Conservation (phyloP, 2,329 filamentous ascomycete genomes). For the Rutstroemia sp. region DNA sequence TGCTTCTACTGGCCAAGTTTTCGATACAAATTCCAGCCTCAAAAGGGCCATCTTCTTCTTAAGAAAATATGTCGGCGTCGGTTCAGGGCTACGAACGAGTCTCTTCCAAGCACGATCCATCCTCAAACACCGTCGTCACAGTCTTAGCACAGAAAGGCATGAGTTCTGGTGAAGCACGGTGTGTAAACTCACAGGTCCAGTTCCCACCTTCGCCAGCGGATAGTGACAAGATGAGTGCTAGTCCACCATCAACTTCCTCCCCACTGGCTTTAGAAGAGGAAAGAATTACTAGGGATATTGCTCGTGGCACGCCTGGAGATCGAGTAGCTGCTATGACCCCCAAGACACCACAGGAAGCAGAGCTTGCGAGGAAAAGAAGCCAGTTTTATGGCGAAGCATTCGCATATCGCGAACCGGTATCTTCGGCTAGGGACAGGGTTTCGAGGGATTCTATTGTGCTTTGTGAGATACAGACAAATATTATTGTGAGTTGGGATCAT, state of each 20-base stretch:
- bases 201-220: slow-evolving; percentile 25
- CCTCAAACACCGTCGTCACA: not conserved
- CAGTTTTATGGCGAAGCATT: slow-evolving; percentile 31
- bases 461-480: slow-evolving; percentile 57
- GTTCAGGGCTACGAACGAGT: not conserved
- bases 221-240: slow-evolving; percentile 19
- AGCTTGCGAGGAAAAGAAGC: slow-evolving; percentile 24
- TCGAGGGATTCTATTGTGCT: slow-evolving; percentile 41
- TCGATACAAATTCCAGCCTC: not conserved
- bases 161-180: not conserved
- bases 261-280: slow-evolving; percentile 14
- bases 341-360: slow-evolving; percentile 24
- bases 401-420: slow-evolving; percentile 26
- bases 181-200: slow-evolving; percentile 3
- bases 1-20: not conserved
- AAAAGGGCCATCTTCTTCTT: not conserved
- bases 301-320: slow-evolving; percentile 27
- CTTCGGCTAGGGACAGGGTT: slow-evolving; percentile 25
- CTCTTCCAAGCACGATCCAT: not conserved
- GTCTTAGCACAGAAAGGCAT: not conserved
- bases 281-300: slow-evolving; percentile 22
- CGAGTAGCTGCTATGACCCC: slow-evolving; percentile 18
- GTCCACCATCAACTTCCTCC: slow-evolving; percentile 10
- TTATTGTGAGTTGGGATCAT: slow-evolving; percentile 42
- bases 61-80: not conserved